A percentile compares a stretch with the other conserved stretches of the same genome.
phyloP scores from a whole-genome alignment of 2,329 filamentous ascomycete genomes.

The Aspergillus unguis region DNA sequence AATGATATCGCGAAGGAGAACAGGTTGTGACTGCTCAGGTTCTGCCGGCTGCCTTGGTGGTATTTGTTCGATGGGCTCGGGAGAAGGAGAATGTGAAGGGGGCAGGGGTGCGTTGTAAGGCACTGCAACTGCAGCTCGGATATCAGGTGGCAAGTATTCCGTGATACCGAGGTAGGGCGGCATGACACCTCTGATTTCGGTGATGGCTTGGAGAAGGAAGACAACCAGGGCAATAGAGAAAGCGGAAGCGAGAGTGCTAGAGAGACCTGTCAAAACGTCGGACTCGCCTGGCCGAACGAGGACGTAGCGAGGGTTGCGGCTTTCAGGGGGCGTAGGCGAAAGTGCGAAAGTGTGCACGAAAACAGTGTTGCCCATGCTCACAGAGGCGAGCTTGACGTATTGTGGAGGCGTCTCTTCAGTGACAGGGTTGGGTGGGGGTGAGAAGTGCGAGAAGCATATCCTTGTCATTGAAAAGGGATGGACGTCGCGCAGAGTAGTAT shows the following conservation, averaged over 20 bases:
- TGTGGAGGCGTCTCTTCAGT: slow-evolving; percentile 50
- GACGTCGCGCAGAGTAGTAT: slow-evolving; percentile 53
- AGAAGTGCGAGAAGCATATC: slow-evolving; percentile 50
- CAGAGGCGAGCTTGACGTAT: slow-evolving; percentile 73
- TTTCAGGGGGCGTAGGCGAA: slow-evolving; percentile 40
- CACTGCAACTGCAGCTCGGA: slow-evolving; percentile 42
- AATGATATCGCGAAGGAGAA: slow-evolving; percentile 24
- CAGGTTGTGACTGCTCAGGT: slow-evolving; percentile 12
- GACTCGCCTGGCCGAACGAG: slow-evolving; percentile 60
- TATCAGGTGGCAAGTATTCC: slow-evolving; percentile 52
- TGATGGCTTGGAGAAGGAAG: slow-evolving; percentile 57
- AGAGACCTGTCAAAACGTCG: slow-evolving; percentile 51
- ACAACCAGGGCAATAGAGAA: slow-evolving; percentile 62
- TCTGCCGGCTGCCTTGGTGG: background rate
- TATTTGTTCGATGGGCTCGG: slow-evolving; percentile 9
- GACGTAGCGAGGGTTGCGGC: slow-evolving; percentile 63
- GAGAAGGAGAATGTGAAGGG: slow-evolving; percentile 16
- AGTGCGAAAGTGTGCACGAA: slow-evolving; percentile 77
- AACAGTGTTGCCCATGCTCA: slow-evolving; percentile 74
- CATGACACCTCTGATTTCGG: slow-evolving; percentile 60
- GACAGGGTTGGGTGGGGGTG: slow-evolving; percentile 49
- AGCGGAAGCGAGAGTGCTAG: slow-evolving; percentile 56
- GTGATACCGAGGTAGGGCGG: slow-evolving; percentile 57
- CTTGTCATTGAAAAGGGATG: slow-evolving; percentile 60
- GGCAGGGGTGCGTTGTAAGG: slow-evolving; percentile 37